A percentile compares a stretch with the other conserved stretches of the same genome.
These are phyloP conservation scores for Hypoxylon sp. DNA, from an alignment of 2,329 filamentous ascomycete genomes.

Conservation along the genomic window DNA sequence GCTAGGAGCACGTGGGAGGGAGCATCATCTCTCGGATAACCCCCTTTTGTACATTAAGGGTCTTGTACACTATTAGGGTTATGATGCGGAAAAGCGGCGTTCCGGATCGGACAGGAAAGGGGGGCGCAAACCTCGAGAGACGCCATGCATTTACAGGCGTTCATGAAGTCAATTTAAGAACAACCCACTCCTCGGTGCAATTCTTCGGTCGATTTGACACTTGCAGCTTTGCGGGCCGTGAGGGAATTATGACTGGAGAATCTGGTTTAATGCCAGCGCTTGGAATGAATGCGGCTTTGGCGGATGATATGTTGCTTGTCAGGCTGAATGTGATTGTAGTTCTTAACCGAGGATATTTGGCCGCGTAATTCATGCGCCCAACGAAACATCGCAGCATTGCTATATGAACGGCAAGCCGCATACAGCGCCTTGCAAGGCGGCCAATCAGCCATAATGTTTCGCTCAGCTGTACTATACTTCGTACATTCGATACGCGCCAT, in stretches of 20 bases:
- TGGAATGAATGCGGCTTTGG: conserved; percentile 18
- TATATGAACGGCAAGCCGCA: conserved; percentile 9
- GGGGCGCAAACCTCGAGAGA: conserved; percentile 22
- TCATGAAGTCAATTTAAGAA: conserved; percentile 30
- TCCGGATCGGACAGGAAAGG: conserved; percentile 33
- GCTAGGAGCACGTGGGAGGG: neutral
- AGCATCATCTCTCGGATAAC: conserved; percentile 5
- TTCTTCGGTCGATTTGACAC: conserved; percentile 36
- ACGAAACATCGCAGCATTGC: conserved; percentile 22
- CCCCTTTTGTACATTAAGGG: conserved; percentile 1
- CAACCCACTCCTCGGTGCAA: conserved; percentile 39
- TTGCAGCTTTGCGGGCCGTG: conserved; percentile 16
- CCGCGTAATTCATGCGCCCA: conserved; percentile 29
- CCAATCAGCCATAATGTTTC: conserved; percentile 28
- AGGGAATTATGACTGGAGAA: conserved; percentile 26
- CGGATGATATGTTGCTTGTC: conserved; percentile 34
- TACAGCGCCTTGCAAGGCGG: conserved; percentile 19
- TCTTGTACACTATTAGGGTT: conserved; percentile 34
- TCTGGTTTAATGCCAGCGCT: neutral
- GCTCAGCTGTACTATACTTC: conserved; percentile 27
- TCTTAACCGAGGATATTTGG: conserved; percentile 29
- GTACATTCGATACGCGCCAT: conserved; percentile 11
- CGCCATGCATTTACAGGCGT: conserved; percentile 35
- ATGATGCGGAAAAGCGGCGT: conserved; percentile 32
- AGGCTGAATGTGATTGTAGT: conserved; percentile 34